A percentile compares a stretch with the other conserved stretches of the same genome.
phyloP scores from a whole-genome alignment of 768 basidiomycete genomes.

The Royoungia palumana region DNA sequence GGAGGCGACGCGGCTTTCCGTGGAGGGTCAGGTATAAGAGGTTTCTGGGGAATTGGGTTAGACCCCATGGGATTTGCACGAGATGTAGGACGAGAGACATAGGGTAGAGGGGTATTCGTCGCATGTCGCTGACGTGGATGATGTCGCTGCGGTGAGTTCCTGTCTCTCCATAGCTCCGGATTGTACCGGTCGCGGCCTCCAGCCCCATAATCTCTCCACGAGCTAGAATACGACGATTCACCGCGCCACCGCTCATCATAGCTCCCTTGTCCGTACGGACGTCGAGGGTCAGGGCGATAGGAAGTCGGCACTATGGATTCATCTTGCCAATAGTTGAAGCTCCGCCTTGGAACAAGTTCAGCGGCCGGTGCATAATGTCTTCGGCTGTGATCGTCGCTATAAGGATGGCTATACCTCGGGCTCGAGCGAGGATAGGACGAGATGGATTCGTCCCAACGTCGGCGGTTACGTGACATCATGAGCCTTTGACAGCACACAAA shows the following conservation, averaged over 20 bases:
- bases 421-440: constrained; percentile 5
- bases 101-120: constrained; percentile 6
- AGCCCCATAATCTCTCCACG: constrained; percentile 3
- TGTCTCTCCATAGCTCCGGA: constrained; percentile 4
- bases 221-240: constrained; percentile 13
- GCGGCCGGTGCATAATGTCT: constrained; percentile 9
- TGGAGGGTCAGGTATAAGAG: not conserved
- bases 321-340: constrained; percentile 28
- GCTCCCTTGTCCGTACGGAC: constrained; percentile 3
- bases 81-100: constrained; percentile 2
- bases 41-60: not conserved
- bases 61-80: constrained; percentile 8
- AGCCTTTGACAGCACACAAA: constrained; percentile 7
- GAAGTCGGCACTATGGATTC: not conserved
- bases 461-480: constrained; percentile 17
- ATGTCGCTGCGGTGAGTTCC: not conserved
- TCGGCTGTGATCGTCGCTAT: constrained; percentile 8
- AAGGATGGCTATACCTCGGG: not conserved
- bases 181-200: constrained; percentile 3
- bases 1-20: constrained; percentile 4
- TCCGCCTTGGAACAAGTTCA: not conserved
- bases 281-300: constrained; percentile 6
- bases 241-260: constrained; percentile 11
- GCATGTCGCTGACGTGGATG: constrained; percentile 12
- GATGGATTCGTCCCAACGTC: constrained; percentile 9